Evolutionary conservation across 495 filamentous ascomycete species (phyloP).

Genomic region (Neurospora sp.): DNA sequence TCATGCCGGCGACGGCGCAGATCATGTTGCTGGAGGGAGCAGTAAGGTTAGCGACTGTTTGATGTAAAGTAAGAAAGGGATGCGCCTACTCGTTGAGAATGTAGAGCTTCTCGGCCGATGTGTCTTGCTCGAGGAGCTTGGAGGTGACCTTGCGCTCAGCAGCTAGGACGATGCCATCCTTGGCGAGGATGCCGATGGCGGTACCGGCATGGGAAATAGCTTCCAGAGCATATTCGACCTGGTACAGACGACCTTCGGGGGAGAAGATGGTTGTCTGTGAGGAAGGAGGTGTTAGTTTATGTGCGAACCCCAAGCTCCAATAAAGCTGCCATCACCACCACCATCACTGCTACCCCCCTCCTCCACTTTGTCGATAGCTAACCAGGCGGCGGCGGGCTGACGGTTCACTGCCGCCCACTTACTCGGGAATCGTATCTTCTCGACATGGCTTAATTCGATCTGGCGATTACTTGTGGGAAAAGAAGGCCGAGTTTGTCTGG

Average conservation of each 20-base stretch:
- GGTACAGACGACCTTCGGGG: constrained; percentile 93
- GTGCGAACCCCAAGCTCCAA: constrained; percentile 5
- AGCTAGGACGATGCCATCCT: constrained; percentile 96
- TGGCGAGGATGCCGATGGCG: constrained; percentile 88
- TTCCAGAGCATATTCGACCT: constrained; percentile 98
- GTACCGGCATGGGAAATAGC: constrained; percentile 98
- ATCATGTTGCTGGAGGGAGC: too few relatives aligned
- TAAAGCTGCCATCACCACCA: background rate
- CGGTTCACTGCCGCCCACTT: constrained; percentile 25
- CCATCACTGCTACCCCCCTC: background rate
- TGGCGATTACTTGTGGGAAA: constrained; percentile 1
- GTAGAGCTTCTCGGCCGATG: constrained; percentile 98
- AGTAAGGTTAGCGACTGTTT: too few relatives aligned
- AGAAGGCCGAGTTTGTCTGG: background rate
- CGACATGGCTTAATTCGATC: constrained; percentile 53
- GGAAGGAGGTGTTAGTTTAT: constrained; percentile 31
- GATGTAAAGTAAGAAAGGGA: too few relatives aligned
- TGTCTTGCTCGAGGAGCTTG: constrained; percentile 98
- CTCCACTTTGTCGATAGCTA: background rate
- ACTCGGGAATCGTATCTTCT: constrained; percentile 97
- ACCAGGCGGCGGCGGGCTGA: background rate
- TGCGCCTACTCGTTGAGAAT: constrained; percentile 98
- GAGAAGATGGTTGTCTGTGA: constrained; percentile 97
- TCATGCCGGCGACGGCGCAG: constrained; percentile 98
- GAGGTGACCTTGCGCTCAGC: constrained; percentile 99